Percentiles rank a stretch among this genome's conserved stretches.
phyloP scores from a whole-genome alignment of 1,284 basidiomycete species.

The Boletus subluridellus region DNA sequence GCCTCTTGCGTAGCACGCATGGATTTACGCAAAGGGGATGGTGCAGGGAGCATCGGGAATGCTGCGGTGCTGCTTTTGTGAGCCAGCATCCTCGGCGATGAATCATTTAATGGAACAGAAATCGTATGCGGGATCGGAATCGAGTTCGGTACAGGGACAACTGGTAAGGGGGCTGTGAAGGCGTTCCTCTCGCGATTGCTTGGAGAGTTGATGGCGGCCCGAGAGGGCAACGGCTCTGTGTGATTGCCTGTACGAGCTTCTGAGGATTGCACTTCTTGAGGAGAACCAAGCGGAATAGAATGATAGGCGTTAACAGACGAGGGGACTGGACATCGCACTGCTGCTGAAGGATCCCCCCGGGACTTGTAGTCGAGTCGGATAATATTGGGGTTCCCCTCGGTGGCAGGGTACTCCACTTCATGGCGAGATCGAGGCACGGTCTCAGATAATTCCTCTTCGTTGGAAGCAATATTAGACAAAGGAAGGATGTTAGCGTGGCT shows the following conservation, averaged over 20 bases:
- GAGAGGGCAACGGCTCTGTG: conserved; percentile 25
- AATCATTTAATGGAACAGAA: conserved; percentile 34
- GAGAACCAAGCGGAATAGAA: conserved; percentile 38
- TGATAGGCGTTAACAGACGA: conserved; percentile 38
- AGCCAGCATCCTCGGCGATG: conserved; percentile 22
- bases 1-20: conserved; percentile 50
- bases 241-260: conserved; percentile 5
- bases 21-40: conserved; percentile 66
- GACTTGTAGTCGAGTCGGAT: neutral
- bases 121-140: conserved; percentile 14
- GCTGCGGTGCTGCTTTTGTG: conserved; percentile 38
- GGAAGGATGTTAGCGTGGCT: conserved; percentile 29
- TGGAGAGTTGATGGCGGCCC: conserved; percentile 8
- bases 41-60: conserved; percentile 60
- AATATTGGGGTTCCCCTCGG: neutral
- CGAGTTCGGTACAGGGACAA: conserved; percentile 18
- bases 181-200: conserved; percentile 17
- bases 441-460: neutral
- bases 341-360: neutral
- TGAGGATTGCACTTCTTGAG: conserved; percentile 14
- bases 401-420: neutral
- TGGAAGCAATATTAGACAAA: conserved; percentile 1
- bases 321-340: neutral
- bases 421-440: neutral
- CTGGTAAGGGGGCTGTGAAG: conserved; percentile 34